Percentiles rank a stretch among this genome's conserved stretches.
Conservation (phyloP, 352 stramenopile genomes). For the Globisporangium megalacanthum region DNA sequence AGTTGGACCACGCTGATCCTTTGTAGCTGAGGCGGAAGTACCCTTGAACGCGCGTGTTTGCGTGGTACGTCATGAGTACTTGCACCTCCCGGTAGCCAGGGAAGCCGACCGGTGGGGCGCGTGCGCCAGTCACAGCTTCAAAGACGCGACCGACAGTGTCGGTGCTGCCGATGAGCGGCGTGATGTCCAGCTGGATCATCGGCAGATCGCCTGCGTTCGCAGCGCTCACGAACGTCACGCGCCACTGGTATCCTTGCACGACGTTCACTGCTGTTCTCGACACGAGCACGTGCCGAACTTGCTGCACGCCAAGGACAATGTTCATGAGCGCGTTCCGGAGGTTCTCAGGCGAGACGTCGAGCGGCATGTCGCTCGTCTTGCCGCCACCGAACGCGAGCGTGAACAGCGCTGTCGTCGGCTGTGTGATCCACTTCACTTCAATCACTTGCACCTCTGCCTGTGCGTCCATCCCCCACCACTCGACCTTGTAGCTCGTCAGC, state of each 20-base stretch:
- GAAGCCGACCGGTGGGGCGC: slow-evolving; percentile 32
- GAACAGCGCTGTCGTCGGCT: slow-evolving; percentile 45
- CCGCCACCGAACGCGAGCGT: slow-evolving; percentile 75
- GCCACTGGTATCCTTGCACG: slow-evolving; percentile 71
- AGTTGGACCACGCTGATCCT: slow-evolving; percentile 64
- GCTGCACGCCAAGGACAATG: slow-evolving; percentile 36
- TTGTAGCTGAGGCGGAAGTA: slow-evolving; percentile 77
- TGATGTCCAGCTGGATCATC: slow-evolving; percentile 53
- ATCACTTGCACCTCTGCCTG: slow-evolving; percentile 80
- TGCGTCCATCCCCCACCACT: slow-evolving; percentile 63
- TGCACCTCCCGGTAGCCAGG: slow-evolving; percentile 70
- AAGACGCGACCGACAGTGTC: slow-evolving; percentile 38
- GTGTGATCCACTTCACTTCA: slow-evolving; percentile 73
- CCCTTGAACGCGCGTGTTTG: slow-evolving; percentile 27
- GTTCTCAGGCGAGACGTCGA: slow-evolving; percentile 74
- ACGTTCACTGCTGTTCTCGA: slow-evolving; percentile 49
- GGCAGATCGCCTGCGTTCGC: slow-evolving; percentile 50
- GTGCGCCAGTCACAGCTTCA: slow-evolving; percentile 41
- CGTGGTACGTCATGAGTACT: slow-evolving; percentile 56
- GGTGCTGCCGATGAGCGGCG: slow-evolving; percentile 13
- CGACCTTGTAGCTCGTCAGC: slow-evolving; percentile 75
- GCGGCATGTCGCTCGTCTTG: slow-evolving; percentile 59
- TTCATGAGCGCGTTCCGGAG: slow-evolving; percentile 87
- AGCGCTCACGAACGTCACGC: slow-evolving; percentile 53
- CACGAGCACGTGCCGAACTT: slow-evolving; percentile 48